phyloP scores from a whole-genome alignment of 2,329 filamentous ascomycete species.

The Beauveria sp. region DNA sequence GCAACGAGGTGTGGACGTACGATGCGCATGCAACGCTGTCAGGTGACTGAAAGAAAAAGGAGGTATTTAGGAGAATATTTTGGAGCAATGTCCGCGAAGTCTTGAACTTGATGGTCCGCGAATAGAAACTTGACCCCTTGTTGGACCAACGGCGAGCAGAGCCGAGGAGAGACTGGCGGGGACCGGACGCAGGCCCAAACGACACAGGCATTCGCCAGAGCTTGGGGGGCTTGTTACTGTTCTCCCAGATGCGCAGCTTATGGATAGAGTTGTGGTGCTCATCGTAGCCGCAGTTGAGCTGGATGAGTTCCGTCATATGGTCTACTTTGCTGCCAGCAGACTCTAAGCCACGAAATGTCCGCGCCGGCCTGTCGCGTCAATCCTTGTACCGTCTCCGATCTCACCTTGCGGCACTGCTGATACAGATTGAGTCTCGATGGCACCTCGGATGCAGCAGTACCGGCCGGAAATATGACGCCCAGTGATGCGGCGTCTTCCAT shows the following conservation, averaged over 20 bases:
- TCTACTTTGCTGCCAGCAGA: background rate
- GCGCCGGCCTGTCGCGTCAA: background rate
- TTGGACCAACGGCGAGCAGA: background rate
- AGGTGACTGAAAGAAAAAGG: constrained; percentile 18
- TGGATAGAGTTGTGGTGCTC: constrained; percentile 17
- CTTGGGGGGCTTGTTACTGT: background rate
- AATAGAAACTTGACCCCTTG: constrained; percentile 29
- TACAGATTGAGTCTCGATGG: constrained; percentile 51
- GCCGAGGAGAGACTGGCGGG: constrained; percentile 14
- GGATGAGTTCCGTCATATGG: background rate
- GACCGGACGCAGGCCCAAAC: constrained; percentile 18
- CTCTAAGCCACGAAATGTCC: constrained; percentile 14
- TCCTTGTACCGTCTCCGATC: constrained; percentile 29
- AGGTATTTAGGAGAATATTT: constrained; percentile 23
- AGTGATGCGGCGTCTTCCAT: constrained; percentile 61
- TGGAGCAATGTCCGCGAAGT: constrained; percentile 41
- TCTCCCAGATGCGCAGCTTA: constrained; percentile 14
- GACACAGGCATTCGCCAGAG: constrained; percentile 17
- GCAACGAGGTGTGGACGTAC: constrained; percentile 34
- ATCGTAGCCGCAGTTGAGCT: constrained; percentile 9
- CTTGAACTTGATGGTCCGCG: constrained; percentile 41
- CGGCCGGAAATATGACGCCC: constrained; percentile 44
- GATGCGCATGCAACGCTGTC: constrained; percentile 29
- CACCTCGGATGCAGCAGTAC: constrained; percentile 37
- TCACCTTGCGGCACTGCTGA: constrained; percentile 47